phyloP scores from a whole-genome alignment of 2,329 filamentous ascomycete species.

The Xylaria sp. region DNA sequence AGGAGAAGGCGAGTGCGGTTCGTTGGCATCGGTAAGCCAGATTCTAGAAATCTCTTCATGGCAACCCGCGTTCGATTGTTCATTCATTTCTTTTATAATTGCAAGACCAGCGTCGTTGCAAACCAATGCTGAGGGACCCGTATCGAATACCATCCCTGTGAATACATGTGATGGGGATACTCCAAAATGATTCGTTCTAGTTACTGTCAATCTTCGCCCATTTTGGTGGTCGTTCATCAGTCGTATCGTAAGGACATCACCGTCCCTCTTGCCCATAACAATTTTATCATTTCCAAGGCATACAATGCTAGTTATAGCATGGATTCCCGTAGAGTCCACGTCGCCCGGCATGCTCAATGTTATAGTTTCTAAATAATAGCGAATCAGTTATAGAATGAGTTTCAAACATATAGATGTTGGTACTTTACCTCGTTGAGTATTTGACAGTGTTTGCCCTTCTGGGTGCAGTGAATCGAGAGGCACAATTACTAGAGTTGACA shows the following conservation, averaged over 20 bases:
- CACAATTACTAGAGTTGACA: conserved; percentile 40
- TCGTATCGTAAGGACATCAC: conserved; percentile 58
- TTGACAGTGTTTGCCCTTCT: conserved; percentile 5
- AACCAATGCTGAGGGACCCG: conserved; percentile 58
- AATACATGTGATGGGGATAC: conserved; percentile 45
- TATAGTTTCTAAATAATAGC: background rate
- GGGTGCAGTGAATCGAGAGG: conserved; percentile 27
- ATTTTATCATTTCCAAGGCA: conserved; percentile 50
- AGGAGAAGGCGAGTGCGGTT: conserved; percentile 58
- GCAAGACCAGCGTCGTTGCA: conserved; percentile 48
- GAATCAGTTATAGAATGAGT: conserved; percentile 16
- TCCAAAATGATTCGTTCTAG: conserved; percentile 42
- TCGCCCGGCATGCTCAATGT: conserved; percentile 3
- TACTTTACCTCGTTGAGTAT: conserved; percentile 36
- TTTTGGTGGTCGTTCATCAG: conserved; percentile 37
- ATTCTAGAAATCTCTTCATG: conserved; percentile 58
- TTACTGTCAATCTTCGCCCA: conserved; percentile 32
- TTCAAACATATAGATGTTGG: background rate
- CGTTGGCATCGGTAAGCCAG: conserved; percentile 62
- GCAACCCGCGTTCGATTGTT: conserved; percentile 27
- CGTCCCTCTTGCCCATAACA: conserved; percentile 62
- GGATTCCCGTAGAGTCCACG: conserved; percentile 42
- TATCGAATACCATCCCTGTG: conserved; percentile 50
- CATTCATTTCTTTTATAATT: conserved; percentile 40
- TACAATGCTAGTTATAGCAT: conserved; percentile 60